Evolutionary conservation across 345 rosid species (phyloP), one percentile per base, ranked within the genome.

Genomic region (Gossypium arboreum): DNA sequence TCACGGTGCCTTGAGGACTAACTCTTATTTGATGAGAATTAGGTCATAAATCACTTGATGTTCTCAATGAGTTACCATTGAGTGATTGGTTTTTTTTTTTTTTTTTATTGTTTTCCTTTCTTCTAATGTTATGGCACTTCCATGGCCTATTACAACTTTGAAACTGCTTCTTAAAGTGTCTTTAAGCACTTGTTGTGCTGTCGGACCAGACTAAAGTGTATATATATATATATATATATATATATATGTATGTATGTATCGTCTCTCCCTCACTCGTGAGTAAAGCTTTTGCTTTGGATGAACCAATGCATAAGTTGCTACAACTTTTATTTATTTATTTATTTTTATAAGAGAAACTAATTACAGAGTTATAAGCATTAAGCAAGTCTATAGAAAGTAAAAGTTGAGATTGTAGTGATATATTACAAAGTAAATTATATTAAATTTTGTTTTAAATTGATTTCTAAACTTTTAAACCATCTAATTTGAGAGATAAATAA

Each of bases 201-300:
- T 20, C 22, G 58, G 22, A 2, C 58, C 24, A 54, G 58, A n/a
- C 58, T 34, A 34, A 34, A 4, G 48, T 45, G 12, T 45, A 1
- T 45, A 45, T 45, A 7, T 44, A 7, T 43, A 44, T 44, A 44
- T 44, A n/a, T n/a, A n/a, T 45, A 1, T 45, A 45, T 45, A 7
- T 44, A 7, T 43, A 44, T 44, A 44, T 44, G 0, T 44, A 11
- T 45, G 3, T 45, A 8, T 45, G 48, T 10, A 45, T 15, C 24
- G 12, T 65, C 20, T 34, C 20, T 29, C 22, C 45, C 47, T 62
- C 51, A 41, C 52, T 44, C 34, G 4, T 24, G 39, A 47, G 18
- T 51, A 50, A 71, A 16, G 11, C 48, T 54, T 54, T 71, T 34
- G 29, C 62, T 29, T 54, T 34, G 73, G 73, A 41, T 52, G 27